A percentile compares a stretch with the other conserved stretches of the same genome.
phyloP scores from a whole-genome alignment of 2,329 filamentous ascomycete species.

The Alternaria solani region DNA sequence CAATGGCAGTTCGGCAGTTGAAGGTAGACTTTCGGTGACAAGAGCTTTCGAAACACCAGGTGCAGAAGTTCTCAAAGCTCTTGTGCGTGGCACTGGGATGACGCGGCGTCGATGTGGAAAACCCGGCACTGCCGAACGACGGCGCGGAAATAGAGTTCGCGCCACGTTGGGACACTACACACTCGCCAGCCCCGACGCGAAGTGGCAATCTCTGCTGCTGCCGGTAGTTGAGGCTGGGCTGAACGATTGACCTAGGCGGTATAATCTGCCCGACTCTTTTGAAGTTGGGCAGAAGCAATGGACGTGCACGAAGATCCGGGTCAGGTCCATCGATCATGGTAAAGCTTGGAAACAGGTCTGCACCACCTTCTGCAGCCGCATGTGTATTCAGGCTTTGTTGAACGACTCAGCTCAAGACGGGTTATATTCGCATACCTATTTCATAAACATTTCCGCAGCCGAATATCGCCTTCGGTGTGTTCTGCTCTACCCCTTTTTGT shows the following conservation, averaged over 20 bases:
- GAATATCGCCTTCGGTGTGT: not conserved
- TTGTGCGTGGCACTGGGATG: not conserved
- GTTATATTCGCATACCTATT: not conserved
- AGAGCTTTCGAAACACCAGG: not conserved
- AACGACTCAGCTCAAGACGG: not conserved
- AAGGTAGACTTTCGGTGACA: not conserved
- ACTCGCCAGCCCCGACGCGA: not conserved
- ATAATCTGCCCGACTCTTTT: not conserved
- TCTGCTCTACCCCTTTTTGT: constrained; percentile 26
- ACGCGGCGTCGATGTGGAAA: not conserved
- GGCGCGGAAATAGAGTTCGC: constrained; percentile 7
- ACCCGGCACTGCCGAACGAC: not conserved
- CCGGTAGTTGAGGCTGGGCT: not conserved
- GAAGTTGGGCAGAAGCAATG: constrained; percentile 4
- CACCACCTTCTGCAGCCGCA: not conserved
- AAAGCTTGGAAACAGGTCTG: not conserved
- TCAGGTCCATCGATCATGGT: not conserved
- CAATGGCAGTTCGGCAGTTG: not conserved
- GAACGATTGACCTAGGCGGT: not conserved
- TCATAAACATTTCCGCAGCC: not conserved
- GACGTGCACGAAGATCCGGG: constrained; percentile 4
- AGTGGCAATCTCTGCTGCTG: not conserved
- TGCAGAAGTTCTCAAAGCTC: not conserved
- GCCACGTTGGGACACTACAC: not conserved
- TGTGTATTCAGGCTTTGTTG: constrained; percentile 5